These are phyloP conservation scores for Ophiostoma piceae DNA, from an alignment of 2,329 filamentous ascomycete genomes.

Conservation along the genomic window DNA sequence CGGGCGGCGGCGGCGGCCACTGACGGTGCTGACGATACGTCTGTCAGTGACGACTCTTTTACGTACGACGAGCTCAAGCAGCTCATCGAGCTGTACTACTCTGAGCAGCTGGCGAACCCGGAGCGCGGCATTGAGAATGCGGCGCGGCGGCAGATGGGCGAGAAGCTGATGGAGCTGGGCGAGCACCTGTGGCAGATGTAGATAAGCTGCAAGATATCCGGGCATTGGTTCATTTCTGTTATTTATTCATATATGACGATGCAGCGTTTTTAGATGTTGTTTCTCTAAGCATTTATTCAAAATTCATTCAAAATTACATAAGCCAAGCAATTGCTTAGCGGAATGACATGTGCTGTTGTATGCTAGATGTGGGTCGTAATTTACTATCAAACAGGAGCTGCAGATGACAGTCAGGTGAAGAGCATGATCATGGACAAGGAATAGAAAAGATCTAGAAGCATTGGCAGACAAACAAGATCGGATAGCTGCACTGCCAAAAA, in stretches of 20 bases:
- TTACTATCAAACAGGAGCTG: constrained; percentile 10
- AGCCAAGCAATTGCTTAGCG: background rate
- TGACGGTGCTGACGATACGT: constrained; percentile 24
- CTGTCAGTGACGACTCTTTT: constrained; percentile 45
- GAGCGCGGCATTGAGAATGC: constrained; percentile 62
- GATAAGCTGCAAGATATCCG: background rate
- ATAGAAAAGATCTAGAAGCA: background rate
- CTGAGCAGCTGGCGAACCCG: constrained; percentile 59
- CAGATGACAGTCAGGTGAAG: background rate
- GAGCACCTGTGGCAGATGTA: constrained; percentile 66
- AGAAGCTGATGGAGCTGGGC: constrained; percentile 64
- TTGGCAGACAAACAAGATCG: background rate
- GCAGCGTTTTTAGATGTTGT: too few species aligned
- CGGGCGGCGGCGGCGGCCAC: constrained; percentile 28
- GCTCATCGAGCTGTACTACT: constrained; percentile 62
- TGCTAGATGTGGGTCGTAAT: constrained; percentile 2
- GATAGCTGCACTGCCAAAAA: background rate
- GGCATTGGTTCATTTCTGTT: background rate
- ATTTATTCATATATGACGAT: too few species aligned
- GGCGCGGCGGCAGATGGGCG: constrained; percentile 64
- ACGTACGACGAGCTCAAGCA: constrained; percentile 63
- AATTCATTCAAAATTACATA: background rate
- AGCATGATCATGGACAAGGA: background rate
- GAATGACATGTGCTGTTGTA: background rate
- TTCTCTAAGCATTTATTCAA: too few species aligned